Evolutionary conservation across 169 alveolate species (phyloP).

Genomic region (Eimeria maxima): DNA sequence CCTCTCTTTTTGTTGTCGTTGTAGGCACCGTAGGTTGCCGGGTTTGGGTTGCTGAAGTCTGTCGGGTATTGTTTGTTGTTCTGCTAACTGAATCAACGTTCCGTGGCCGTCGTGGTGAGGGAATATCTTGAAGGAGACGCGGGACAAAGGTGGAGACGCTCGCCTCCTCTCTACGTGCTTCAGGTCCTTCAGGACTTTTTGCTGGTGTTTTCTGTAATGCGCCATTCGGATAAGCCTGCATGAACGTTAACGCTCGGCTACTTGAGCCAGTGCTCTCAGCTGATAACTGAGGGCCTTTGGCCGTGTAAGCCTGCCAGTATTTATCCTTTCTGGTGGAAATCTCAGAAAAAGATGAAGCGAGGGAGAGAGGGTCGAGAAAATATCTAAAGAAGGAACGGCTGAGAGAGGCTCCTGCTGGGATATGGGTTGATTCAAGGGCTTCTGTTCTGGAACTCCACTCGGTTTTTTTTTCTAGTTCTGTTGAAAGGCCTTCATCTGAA

Average conservation of each 20-base stretch:
- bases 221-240: background rate
- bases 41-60: background rate
- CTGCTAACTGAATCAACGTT: background rate
- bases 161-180: background rate
- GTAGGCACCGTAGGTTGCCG: background rate
- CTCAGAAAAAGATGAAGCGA: background rate
- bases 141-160: background rate
- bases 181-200: background rate
- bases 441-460: background rate
- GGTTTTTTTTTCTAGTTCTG: background rate
- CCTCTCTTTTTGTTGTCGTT: background rate
- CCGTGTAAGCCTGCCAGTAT: background rate
- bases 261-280: background rate
- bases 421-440: background rate
- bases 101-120: background rate
- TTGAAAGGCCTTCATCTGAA: background rate
- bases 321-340: background rate
- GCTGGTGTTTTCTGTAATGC: background rate
- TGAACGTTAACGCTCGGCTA: too few relatives aligned
- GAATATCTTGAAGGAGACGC: conserved; percentile 3
- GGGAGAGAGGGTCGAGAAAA: background rate
- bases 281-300: background rate
- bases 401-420: background rate
- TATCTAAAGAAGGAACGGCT: background rate
- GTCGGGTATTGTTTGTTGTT: background rate